These are phyloP conservation scores for Trifolium dubium DNA, from an alignment of 306 rosid species.

Conservation along the genomic window DNA sequence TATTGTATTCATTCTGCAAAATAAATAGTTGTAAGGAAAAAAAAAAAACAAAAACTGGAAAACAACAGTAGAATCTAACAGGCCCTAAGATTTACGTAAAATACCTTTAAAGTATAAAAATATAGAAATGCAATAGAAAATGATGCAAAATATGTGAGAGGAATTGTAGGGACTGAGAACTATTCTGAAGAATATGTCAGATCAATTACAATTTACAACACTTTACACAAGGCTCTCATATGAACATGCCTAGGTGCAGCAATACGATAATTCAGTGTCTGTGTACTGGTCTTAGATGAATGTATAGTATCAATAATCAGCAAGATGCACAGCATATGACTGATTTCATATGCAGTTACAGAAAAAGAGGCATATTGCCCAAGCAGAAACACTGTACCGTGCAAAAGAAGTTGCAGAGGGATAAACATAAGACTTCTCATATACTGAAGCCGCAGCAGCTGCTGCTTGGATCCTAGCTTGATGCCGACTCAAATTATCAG, in stretches of 20 bases:
- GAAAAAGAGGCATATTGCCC: constrained; percentile 13
- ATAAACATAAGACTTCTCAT: constrained; percentile 82
- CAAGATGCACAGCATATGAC: neutral
- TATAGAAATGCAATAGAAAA: neutral
- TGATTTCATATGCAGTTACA: constrained; percentile 22
- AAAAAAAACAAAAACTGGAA: neutral
- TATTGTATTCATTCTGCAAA: too few species aligned
- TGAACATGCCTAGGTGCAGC: neutral
- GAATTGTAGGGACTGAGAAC: neutral
- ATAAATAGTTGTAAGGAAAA: too few species aligned
- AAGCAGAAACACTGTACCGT: constrained; percentile 60
- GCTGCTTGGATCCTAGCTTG: constrained; percentile 94
- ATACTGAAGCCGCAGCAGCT: constrained; percentile 90
- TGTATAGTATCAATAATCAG: neutral
- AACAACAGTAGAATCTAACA: neutral
- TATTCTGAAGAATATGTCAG: neutral
- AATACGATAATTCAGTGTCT: too few species aligned
- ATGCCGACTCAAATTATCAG: constrained; percentile 67
- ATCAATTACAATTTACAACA: too few species aligned
- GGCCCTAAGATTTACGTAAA: neutral
- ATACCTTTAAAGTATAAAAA: neutral
- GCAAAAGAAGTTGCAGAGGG: constrained; percentile 65
- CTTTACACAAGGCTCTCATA: neutral
- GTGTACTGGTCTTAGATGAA: too few species aligned
- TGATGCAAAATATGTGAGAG: neutral